Conservation (phyloP, 2,329 filamentous ascomycete genomes). For the Aspergillus neoniger region DNA sequence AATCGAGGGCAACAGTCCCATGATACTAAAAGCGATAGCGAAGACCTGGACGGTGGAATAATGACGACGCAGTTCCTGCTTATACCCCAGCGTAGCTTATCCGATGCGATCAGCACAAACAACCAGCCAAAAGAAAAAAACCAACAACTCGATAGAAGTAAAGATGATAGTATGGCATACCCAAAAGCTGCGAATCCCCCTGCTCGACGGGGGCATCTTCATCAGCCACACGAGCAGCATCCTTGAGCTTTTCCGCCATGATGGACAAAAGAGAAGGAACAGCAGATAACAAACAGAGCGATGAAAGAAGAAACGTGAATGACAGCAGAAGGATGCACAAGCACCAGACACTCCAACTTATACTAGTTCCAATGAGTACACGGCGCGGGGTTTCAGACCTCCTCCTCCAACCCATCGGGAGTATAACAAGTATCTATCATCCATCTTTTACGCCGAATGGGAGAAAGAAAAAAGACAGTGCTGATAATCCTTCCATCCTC, state of each 20-base stretch:
- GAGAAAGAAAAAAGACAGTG: neutral
- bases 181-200: constrained; percentile 28
- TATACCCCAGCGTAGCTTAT: constrained; percentile 48
- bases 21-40: constrained; percentile 60
- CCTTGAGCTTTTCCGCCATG: constrained; percentile 2
- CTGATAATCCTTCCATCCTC: neutral
- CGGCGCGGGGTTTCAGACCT: neutral
- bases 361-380: neutral
- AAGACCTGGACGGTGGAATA: constrained; percentile 64
- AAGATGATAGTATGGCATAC: constrained; percentile 10
- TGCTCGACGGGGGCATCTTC: constrained; percentile 14
- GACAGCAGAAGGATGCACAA: neutral
- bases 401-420: neutral
- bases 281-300: neutral
- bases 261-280: neutral
- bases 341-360: neutral
- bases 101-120: constrained; percentile 5
- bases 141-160: too few species aligned
- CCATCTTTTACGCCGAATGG: neutral
- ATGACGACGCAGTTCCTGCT: constrained; percentile 62
- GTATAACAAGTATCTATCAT: neutral
- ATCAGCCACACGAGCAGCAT: neutral
- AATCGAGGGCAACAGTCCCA: constrained; percentile 63
- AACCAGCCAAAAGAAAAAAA: too few species aligned
- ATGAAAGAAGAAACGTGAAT: neutral